Percentiles rank a stretch among this genome's conserved stretches.
These are phyloP conservation scores for Suillus subalutaceus DNA, from an alignment of 768 basidiomycete species.

Conservation along the genomic window DNA sequence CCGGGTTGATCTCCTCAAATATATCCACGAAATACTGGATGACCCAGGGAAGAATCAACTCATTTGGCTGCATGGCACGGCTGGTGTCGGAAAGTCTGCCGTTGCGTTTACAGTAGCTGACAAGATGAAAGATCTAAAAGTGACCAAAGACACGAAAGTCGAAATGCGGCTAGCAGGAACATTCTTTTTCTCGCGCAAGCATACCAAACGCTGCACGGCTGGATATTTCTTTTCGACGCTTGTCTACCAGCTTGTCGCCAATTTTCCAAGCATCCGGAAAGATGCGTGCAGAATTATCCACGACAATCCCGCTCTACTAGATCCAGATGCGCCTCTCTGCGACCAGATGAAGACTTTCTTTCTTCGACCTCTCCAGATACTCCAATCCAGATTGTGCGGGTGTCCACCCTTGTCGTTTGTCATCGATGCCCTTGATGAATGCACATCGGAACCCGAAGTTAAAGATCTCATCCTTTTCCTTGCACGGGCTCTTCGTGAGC, in stretches of 20 bases:
- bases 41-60: background rate
- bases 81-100: background rate
- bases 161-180: background rate
- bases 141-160: background rate
- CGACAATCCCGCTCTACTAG: background rate
- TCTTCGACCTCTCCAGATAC: background rate
- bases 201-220: background rate
- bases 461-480: background rate
- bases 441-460: background rate
- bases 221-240: background rate
- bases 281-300: background rate
- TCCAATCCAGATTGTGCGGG: background rate
- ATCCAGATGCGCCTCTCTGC: background rate
- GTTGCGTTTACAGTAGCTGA: background rate
- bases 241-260: background rate
- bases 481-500: background rate
- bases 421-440: background rate
- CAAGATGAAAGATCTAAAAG: background rate
- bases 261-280: background rate
- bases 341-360: background rate
- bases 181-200: background rate
- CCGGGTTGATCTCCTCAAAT: background rate
- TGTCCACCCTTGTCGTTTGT: background rate
- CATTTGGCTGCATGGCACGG: background rate
- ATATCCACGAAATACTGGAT: background rate